phyloP scores from a whole-genome alignment of 352 stramenopile species.

The Thalassiosira sp. region DNA sequence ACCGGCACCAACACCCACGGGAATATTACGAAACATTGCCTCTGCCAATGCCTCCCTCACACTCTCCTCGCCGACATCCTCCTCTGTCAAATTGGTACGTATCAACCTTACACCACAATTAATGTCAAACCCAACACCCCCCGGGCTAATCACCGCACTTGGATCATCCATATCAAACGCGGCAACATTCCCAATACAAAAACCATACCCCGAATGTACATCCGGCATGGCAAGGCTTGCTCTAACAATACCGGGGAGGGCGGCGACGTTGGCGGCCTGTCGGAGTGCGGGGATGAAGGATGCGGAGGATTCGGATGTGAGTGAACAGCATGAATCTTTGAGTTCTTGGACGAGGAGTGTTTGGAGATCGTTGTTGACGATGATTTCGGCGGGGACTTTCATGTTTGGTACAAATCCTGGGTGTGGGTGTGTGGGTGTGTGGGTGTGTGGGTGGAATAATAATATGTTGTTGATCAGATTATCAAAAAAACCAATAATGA shows the following conservation, averaged over 20 bases:
- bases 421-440: too few relatives aligned
- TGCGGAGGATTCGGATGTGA: constrained; percentile 26
- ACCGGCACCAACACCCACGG: constrained; percentile 84
- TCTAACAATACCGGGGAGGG: constrained; percentile 85
- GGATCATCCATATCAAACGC: constrained; percentile 87
- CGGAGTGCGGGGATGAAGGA: constrained; percentile 86
- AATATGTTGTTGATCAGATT: too few relatives aligned
- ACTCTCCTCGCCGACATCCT: constrained; percentile 72
- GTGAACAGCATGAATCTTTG: constrained; percentile 47
- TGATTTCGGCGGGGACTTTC: constrained; percentile 81
- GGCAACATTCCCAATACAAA: constrained; percentile 87
- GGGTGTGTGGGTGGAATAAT: too few relatives aligned
- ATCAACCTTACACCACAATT: constrained; percentile 86
- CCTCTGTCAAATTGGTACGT: constrained; percentile 84
- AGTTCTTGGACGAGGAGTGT: constrained; percentile 84
- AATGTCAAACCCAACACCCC: constrained; percentile 86
- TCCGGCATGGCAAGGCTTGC: constrained; percentile 84
- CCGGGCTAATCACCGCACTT: constrained; percentile 83
- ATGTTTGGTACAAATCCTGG: constrained; percentile 86
- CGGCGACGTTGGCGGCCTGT: constrained; percentile 87
- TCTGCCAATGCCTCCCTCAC: constrained; percentile 79
- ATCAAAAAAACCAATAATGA: too few relatives aligned
- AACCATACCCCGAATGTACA: constrained; percentile 88
- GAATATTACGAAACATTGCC: constrained; percentile 86
- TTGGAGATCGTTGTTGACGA: constrained; percentile 83